Evolutionary conservation across 805 yeast species (phyloP), one percentile per base, ranked within the genome.

Genomic region (Babjeviella inositovora): DNA sequence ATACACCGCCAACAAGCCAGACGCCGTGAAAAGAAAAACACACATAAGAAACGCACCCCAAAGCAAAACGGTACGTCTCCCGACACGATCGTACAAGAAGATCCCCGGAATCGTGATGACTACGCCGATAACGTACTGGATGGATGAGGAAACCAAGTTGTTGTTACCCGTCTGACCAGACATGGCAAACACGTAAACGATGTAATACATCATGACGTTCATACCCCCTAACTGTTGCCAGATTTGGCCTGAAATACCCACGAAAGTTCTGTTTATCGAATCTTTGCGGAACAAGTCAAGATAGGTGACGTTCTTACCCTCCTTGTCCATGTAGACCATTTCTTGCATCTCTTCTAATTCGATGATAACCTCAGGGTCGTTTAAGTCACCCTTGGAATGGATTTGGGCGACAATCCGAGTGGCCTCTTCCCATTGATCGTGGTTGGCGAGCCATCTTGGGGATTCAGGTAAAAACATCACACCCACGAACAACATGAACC

Each of bases 151-250:
- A 28, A 69, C 57, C 33, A 66, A 52, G 33, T 51, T 55, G 13
- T 66, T 47, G 34, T 61, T 50, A 23, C 69, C 66, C 8, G 33
- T 28, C 45, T 59, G 53, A 24, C 79, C 79, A 18, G 74, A 73
- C 71, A 70, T 67, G 27, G 60, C 50, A 54, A 74, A 70, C 32
- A 73, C 58, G 39, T 66, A 59, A 22, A 70, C 74, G 30, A 71
- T 64, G 38, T 70, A 71, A 57, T 72, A 71, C 67, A 71, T 67
- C 58, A 70, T 59, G 31, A 68, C 72, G 37, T 71, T 71, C 62
- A 67, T 63, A 34, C 80, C 80, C 13, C 72, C 62, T 35, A 69
- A 47, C 39, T 70, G 77, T 40, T 63, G 70, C 67, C 70, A 67
- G 35, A 66, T 52, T 43, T 68, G 74, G 26, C 69, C 62, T 32